Percentiles rank a stretch among this genome's conserved stretches.
Conservation (phyloP, 2,329 filamentous ascomycete genomes). For the Fusarium sp. region DNA sequence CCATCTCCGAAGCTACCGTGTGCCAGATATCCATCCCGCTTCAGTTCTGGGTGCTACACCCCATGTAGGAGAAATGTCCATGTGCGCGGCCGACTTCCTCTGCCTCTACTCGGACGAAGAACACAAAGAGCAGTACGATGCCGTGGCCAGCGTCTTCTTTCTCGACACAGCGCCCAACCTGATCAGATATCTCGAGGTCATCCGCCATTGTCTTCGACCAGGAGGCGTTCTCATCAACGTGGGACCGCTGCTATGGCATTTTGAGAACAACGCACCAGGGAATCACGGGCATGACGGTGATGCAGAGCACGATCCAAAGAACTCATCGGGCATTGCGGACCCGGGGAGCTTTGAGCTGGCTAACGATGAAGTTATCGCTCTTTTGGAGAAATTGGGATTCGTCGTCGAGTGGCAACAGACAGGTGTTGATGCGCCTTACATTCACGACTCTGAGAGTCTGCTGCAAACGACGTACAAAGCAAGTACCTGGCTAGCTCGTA, state of each 20-base stretch:
- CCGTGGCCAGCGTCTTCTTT: slow-evolving; percentile 92
- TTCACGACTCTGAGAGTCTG: slow-evolving; percentile 87
- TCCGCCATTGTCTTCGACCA: slow-evolving; percentile 78
- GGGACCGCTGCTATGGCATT: slow-evolving; percentile 95
- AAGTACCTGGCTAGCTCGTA: slow-evolving; percentile 87
- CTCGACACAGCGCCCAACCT: slow-evolving; percentile 96
- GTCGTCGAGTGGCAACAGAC: slow-evolving; percentile 71
- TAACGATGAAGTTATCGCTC: slow-evolving; percentile 83
- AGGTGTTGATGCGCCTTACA: slow-evolving; percentile 80
- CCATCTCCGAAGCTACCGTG: slow-evolving; percentile 76
- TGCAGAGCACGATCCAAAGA: slow-evolving; percentile 60
- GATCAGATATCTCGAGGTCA: slow-evolving; percentile 87
- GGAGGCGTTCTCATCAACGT: slow-evolving; percentile 90
- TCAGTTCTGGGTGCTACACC: slow-evolving; percentile 58
- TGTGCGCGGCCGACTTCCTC: slow-evolving; percentile 93
- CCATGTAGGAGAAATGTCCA: slow-evolving; percentile 78
- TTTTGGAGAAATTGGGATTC: slow-evolving; percentile 83
- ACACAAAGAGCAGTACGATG: slow-evolving; percentile 75
- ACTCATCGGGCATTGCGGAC: slow-evolving; percentile 79
- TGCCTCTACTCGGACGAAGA: slow-evolving; percentile 78
- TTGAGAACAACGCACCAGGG: slow-evolving; percentile 77
- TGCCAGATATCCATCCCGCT: slow-evolving; percentile 85
- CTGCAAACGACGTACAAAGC: slow-evolving; percentile 83
- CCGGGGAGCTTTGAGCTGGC: slow-evolving; percentile 91
- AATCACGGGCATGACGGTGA: slow-evolving; percentile 65